These are phyloP conservation scores for Fragosphaeria purpurea DNA, from an alignment of 2,329 filamentous ascomycete species.

Conservation along the genomic window DNA sequence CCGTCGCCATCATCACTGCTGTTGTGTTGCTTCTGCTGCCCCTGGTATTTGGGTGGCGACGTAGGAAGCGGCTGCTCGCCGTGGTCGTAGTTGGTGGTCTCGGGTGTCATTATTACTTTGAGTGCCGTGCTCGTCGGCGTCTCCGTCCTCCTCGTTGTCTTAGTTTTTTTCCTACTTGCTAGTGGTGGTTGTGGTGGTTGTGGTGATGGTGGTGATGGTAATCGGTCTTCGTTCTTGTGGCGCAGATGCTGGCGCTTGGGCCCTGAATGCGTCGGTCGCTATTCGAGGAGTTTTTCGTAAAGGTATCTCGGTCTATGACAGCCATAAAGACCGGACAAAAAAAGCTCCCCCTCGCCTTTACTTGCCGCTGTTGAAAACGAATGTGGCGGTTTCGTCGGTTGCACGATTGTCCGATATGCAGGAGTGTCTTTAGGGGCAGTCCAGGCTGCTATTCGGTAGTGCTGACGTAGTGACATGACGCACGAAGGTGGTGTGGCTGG, in stretches of 20 bases:
- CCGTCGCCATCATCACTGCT: constrained; percentile 39
- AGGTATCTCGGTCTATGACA: constrained; percentile 55
- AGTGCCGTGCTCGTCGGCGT: constrained; percentile 2
- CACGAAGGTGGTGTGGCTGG: constrained; percentile 3
- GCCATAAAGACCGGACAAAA: constrained; percentile 23
- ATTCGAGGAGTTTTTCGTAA: constrained; percentile 73
- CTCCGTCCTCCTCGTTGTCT: too few species aligned
- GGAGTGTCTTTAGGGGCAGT: background rate
- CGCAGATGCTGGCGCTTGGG: constrained; percentile 22
- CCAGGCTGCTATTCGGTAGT: too few species aligned
- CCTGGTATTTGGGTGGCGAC: constrained; percentile 15
- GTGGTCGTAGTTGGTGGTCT: constrained; percentile 1
- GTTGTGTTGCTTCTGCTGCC: constrained; percentile 32
- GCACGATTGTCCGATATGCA: background rate
- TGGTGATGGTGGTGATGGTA: constrained; percentile 20
- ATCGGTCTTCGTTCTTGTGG: constrained; percentile 22
- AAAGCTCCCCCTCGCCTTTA: too few species aligned
- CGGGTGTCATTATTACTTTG: too few species aligned
- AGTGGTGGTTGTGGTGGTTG: constrained; percentile 16
- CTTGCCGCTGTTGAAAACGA: too few species aligned
- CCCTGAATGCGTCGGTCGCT: constrained; percentile 43
- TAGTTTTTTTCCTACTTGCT: background rate
- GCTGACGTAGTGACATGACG: constrained; percentile 5
- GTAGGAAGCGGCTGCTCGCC: constrained; percentile 4
- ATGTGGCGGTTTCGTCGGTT: too few species aligned